Base-by-base conservation (phyloP, 2,329 filamentous ascomycete genomes). In the Fonsecaea nubica region DNA sequence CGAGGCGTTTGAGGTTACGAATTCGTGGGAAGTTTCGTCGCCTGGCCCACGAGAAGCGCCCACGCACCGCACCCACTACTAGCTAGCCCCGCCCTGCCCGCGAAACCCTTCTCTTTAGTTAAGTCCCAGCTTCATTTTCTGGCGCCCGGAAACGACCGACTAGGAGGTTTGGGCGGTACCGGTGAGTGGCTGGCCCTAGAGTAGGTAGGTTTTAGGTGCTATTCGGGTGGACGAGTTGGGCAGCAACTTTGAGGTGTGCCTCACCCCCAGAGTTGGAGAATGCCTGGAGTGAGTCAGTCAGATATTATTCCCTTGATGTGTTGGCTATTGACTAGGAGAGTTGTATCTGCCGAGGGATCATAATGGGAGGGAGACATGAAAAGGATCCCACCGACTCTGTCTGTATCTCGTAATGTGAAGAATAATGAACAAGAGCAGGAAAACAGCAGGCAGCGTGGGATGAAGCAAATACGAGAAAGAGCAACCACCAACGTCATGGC, bases 91-190 rank as follows among this genome's bases (percentile, higher is more conserved):
- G 8, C 6, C 40, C 18, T 4, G 40, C 45, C 45, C 45, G 45
- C 18, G 45, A 50, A 2, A 50, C 18, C 18, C 30, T 18, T 50
- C 10, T 6, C 30, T 40, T 48, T 36, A 53, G 15, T 50, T 25
- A 50, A 50, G 18, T 25, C 18, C 25, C 25, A 30, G 45, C 9
- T 50, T 38, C 21, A 18, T 67, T 63, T 9, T 67, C 61, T 67
- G 64, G 64, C 56, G 60, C 56, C 64, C 64, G 64, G 57, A 60
- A 67, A 50, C 64, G 13, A 63, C 64, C 64, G 64, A 66, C 35
- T 1, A 55, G 54, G 45, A 45, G 45, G 54, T 62, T 35, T 36
- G 32, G 56, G 36, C 53, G 56, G 25, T 33, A 40, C 30, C 40
- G 52, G 60, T 62, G 38, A 63, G 61, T 57, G 61, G 52, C 18